Evolutionary conservation across 495 filamentous ascomycete genomes (phyloP), one percentile per base, ranked within the genome.

Genomic region (Penicillium bovifimosum): DNA sequence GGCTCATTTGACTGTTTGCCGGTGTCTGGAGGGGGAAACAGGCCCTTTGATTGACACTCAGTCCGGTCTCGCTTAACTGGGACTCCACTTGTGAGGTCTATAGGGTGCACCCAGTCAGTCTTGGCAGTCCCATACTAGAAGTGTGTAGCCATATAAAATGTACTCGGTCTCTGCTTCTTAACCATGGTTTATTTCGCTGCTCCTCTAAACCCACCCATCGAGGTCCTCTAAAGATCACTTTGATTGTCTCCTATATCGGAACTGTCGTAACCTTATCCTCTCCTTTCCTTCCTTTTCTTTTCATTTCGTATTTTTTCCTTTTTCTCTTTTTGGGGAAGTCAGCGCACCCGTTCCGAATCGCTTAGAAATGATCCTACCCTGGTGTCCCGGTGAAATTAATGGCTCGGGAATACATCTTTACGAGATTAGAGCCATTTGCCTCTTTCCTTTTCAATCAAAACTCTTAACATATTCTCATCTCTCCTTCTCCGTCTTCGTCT

Each of bases 11-110:
- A 2, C 34, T 5, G 34, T 36, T 36, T 6, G 14, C n/a, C 34
- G 32, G 9, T 34, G 9, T 36, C 9, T 14, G 34, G 13, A 34
- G 3, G 32, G 32, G 34, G 5, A 6, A 24, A 24, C 17, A n/a
- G 18, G 32, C 43, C 35, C 63, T 67, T 70, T 72, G 59, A 66
- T 62, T 65, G 61, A 65, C 65, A 69, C 68, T 58, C 64, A 68
- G 29, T 42, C 65, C 67, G 41, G 41, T 18, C 47, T 55, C 55
- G 50, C 48, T 48, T 34, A 55, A 52, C 5, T 17, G 2, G 0
- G 4, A 26, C 28, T 24, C 31, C 44, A 54, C 63, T 16, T 13
- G 27, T 28, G 49, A 38, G 47, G 59, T 59, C 61, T 67, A 54
- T 65, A 66, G 68, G 66, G 50, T 31, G 47, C 68, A 71, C 68